Percentiles rank a stretch among this genome's conserved stretches.
Conservation (phyloP, 2,329 filamentous ascomycete species). For the Pseudodiploospora longispora region DNA sequence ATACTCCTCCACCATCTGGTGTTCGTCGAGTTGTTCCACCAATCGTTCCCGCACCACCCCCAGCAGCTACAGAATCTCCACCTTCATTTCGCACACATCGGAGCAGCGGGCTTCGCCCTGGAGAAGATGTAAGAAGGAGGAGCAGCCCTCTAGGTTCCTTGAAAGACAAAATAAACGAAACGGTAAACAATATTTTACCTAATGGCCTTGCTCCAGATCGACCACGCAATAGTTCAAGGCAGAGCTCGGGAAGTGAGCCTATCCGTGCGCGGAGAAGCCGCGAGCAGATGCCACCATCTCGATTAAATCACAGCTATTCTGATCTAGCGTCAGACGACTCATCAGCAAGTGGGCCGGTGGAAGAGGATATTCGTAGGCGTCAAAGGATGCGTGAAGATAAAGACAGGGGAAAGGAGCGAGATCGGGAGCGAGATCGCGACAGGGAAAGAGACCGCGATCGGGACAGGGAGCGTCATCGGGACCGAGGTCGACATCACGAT, state of each 20-base stretch:
- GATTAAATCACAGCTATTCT: constrained; percentile 33
- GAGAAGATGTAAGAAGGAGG: constrained; percentile 27
- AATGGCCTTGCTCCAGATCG: constrained; percentile 26
- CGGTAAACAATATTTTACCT: constrained; percentile 35
- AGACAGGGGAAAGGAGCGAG: constrained; percentile 18
- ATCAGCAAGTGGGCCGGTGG: constrained; percentile 25
- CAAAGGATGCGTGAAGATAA: constrained; percentile 16
- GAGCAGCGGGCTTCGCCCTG: constrained; percentile 18
- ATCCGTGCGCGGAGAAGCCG: constrained; percentile 28
- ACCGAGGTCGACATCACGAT: constrained; percentile 25
- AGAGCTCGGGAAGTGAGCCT: constrained; percentile 22
- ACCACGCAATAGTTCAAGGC: constrained; percentile 28
- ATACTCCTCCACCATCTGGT: constrained; percentile 21
- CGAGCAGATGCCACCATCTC: constrained; percentile 33
- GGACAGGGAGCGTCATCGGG: constrained; percentile 27
- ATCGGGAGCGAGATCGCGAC: constrained; percentile 26
- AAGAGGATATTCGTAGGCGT: constrained; percentile 22
- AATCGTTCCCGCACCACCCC: constrained; percentile 19
- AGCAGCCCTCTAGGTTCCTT: constrained; percentile 31
- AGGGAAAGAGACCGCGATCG: constrained; percentile 26
- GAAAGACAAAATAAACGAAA: constrained; percentile 37
- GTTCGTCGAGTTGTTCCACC: constrained; percentile 27
- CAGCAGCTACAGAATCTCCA: constrained; percentile 15
- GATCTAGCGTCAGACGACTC: constrained; percentile 29
- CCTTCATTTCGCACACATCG: constrained; percentile 24